A percentile compares a stretch with the other conserved stretches of the same genome.
phyloP scores from a whole-genome alignment of 129 eudicot species.

The Tagetes patula region DNA sequence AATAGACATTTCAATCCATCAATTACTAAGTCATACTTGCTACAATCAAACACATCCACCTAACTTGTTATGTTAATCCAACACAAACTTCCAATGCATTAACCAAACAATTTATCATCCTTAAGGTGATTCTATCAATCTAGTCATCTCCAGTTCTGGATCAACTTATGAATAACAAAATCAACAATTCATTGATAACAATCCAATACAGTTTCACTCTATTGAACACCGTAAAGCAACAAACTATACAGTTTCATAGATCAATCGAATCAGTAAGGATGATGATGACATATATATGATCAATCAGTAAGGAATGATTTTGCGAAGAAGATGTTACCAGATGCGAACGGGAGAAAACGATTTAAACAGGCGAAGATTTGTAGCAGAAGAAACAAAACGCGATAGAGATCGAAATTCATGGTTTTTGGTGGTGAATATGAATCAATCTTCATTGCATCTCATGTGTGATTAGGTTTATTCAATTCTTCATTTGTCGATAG shows the following conservation, averaged over 20 bases:
- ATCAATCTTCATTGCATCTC: conserved; percentile 23
- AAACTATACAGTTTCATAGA: conserved; percentile 8
- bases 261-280: neutral
- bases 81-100: conserved; percentile 15
- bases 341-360: conserved; percentile 40
- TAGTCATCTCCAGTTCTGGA: too few species aligned
- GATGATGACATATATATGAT: neutral
- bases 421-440: conserved; percentile 5
- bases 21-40: neutral
- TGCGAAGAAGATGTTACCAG: conserved; percentile 38
- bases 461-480: conserved; percentile 1
- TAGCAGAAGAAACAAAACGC: conserved; percentile 42
- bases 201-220: neutral
- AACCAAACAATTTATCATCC: neutral
- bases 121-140: neutral
- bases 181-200: conserved; percentile 1
- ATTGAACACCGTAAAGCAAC: neutral
- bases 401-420: conserved; percentile 29
- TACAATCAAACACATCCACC: neutral
- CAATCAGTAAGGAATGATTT: conserved; percentile 12
- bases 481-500: conserved; percentile 15
- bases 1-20: neutral
- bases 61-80: neutral
- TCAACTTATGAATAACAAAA: conserved; percentile 12
- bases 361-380: conserved; percentile 39